Base-by-base conservation (phyloP, 1,139 yeast genomes). In the Protomyces pachydermus region DNA sequence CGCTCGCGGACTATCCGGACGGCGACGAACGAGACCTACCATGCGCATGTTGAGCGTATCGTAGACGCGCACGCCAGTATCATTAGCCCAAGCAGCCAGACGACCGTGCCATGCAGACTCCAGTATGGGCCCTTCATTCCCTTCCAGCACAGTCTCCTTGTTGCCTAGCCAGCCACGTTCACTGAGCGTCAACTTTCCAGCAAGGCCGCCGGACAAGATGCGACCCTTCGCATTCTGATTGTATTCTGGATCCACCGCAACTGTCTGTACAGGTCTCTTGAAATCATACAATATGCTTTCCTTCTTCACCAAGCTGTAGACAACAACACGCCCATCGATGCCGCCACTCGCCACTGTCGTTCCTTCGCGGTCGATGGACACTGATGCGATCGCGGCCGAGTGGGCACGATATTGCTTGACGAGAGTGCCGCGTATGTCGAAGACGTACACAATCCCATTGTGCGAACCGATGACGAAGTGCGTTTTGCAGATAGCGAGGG, bases 151-250 rank as follows among this genome's bases (percentile, higher is more conserved):
- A 0, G 83, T 79, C 71, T 93, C 98, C 65, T 96, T 79, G 67
- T 85, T 84, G 0, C 96, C 96, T 4, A 93, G 76, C 98, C 98
- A 93, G 69, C 88, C 88, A 67, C 85, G 80, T 56, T 86, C 87
- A 0, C 95, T 86, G 64, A 85, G 77, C 0, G 88, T 77, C 0
- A 93, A 86, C 65, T 88, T 84, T 0, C 98, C 98, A 16, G 93
- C 87, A 79, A 87, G 90, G 0, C 98, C 98, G 2, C 98, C 98
- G 46, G 91, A 86, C 0, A 89, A 79, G 32, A 69, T 50, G 18
- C 66, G 60, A 69, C 90, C 91, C 10, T 86, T 80, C 65, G 84
- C 82, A 0, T 85, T 80, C 12, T 79, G 80, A 53, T 74, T 73
- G 73, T 88, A 93, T 67, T 86, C 83, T 20, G 84, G 83, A 69